Base-by-base conservation (phyloP, 352 stramenopile genomes). In the Pythium oligandrum region DNA sequence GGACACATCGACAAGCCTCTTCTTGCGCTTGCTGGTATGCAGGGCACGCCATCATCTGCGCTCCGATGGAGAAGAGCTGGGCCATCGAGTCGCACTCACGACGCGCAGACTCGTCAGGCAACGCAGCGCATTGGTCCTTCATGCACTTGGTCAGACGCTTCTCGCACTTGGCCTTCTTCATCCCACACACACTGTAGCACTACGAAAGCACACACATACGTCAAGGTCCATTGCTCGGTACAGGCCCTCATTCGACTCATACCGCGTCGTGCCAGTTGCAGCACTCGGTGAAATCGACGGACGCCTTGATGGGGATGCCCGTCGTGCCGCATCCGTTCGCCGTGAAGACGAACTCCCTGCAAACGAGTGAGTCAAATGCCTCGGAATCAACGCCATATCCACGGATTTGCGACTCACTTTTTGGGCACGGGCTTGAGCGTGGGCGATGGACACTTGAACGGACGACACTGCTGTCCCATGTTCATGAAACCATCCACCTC, bases 221-320 rank as follows among this genome's bases (percentile, higher is more conserved):
- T 33, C 51, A n/a, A 7, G 44, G 45, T 42, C 40, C 8, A 5
- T 46, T 40, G 31, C 17, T 26, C 17, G 17, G 17, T 26, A 26
- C 17, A 26, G 17, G 17, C 17, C 17, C 38, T 43, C 42, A 30
- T 17, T 38, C 9, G n/a, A 4, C 26, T 43, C 71, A 34, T 70
- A 91, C 81, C 44, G 71, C 78, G 55, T 92, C 78, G 60, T 92
- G 82, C 76, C 76, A 87, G 49, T 92, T 85, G 61, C 82, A 92
- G 69, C 82, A 92, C 31, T 86, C 69, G 32, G 74, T 57, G 52
- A 90, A 85, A 35, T 90, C 75, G 5, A 60, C 48, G 3, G 55
- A 54, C 0, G 65, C 62, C 36, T 37, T 70, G 57, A 92, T 78
- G 2, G 76, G 71, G 44, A 90, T 66, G 39, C 57, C 66, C 8